Evolutionary conservation across 441 rosid species (phyloP), one percentile per base, ranked within the genome.

Genomic region (Pelargonium fulgidum): DNA sequence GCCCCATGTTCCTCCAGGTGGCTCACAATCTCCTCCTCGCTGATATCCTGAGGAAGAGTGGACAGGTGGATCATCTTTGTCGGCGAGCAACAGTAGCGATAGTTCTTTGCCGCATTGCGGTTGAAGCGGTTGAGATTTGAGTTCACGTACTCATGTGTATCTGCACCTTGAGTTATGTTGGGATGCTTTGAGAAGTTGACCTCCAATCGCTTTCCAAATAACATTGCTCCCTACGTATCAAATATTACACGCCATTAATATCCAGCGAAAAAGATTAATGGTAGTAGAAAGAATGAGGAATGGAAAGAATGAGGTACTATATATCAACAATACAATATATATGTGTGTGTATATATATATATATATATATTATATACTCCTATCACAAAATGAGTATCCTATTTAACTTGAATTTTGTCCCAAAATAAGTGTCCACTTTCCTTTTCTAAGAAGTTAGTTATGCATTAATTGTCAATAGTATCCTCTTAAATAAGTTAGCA

Each of bases 11-110:
- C 91, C 80, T 86, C 96, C 41, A 92, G 82, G 79, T 86, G 97
- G 74, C 73, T 81, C 59, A 79, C 79, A 36, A 94, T 86, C 76
- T 92, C 99, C 64, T 91, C 97, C 71, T 92, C 98, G 1, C 87
- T 78, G 65, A 87, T 81, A 12, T 89, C 99, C 77, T 85, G 97
- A 4, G 99, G 97, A 12, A 94, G 85, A 65, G 94, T 84, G n/a
- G 99, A 94, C 24, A 94, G 74, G 83, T 94, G 98, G 66, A 94
- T 81, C 87, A 92, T 94, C 84, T 87, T 94, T 52, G 98, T 94
- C 5, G 99, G 99, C 4, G 98, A 89, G 80, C 99, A 94, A 82
- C 99, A 92, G 75, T 94, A 94, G 26, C 96, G 92, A 73, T 91
- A 94, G 77, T 94, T 94, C 85, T 94, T 94, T 4, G 94, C 96